Base-by-base conservation (phyloP, 306 rosid genomes). In the Quercus glauca region DNA sequence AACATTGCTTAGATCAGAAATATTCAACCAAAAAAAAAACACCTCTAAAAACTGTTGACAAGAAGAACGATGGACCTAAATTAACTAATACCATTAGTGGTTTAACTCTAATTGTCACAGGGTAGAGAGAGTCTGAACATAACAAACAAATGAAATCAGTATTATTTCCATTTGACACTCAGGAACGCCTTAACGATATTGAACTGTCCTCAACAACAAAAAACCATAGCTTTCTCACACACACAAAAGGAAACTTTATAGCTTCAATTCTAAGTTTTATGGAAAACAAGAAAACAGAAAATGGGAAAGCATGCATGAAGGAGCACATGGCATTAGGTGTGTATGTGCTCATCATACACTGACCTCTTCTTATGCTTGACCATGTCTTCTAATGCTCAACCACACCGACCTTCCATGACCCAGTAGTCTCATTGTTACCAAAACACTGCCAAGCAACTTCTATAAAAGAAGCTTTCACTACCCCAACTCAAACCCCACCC, bases 281-380 rank as follows among this genome's bases (percentile, higher is more conserved):
- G 33, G n/a, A 49, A 25, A 74, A 9, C 60, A 65, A 71, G 65
- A 69, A n/a, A 53, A 33, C 69, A 65, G 51, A 64, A 60, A 68
- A 57, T 69, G 13, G 35, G 33, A 71, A 45, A 23, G 52, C 55
- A 58, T 25, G 52, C 55, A 58, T 25, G 45, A 6, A 51, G 71
- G 14, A 57, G 82, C 84, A 85, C 82, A 77, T 79, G 89, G 81
- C 41, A 69, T 83, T 83, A 80, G 81, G 83, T 76, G 51, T 33
- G 52, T 21, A 35, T 68, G 19, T 68, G 52, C 25, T 35, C 72
- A 77, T 74, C 76, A 71, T 45, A 71, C 37, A 55, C 75, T 85
- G 28, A 78, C 85, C 76, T 35, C 37, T 85, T 64, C 76, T 69
- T 18, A 78, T 35, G 56, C 79, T 82, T 85, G 86, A 85, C 82